Conservation (phyloP, 306 rosid species). For the Sechiopsis laciniata region DNA sequence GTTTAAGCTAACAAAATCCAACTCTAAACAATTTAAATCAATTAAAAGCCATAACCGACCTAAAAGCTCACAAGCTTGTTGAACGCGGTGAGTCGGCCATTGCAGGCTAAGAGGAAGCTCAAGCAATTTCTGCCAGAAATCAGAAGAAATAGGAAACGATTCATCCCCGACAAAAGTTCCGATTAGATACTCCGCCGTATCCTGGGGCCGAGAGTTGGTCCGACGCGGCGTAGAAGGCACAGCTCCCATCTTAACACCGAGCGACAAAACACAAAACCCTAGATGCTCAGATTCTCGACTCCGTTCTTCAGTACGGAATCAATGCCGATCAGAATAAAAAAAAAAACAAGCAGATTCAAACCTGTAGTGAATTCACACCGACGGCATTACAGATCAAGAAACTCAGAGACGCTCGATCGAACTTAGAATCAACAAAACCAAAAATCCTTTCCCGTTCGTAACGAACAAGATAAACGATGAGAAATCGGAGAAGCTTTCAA, state of each 20-base stretch:
- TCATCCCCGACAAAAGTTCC: conserved; percentile 72
- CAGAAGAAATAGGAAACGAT: conserved; percentile 81
- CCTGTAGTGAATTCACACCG: conserved; percentile 30
- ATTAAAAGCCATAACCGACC: conserved; percentile 40
- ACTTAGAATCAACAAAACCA: conserved; percentile 24
- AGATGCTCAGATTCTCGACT: conserved; percentile 11
- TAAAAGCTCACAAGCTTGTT: conserved; percentile 78
- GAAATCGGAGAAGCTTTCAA: conserved; percentile 33
- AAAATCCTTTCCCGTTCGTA: conserved; percentile 27
- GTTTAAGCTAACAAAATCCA: not conserved
- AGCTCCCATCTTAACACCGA: conserved; percentile 55
- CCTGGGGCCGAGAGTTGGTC: conserved; percentile 52
- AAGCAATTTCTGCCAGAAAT: conserved; percentile 85
- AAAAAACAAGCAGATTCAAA: conserved; percentile 21
- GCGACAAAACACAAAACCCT: conserved; percentile 7
- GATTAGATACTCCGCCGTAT: conserved; percentile 82
- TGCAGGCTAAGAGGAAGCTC: conserved; percentile 73
- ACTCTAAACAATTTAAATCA: not conserved
- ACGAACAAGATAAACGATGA: conserved; percentile 24
- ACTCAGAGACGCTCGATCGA: conserved; percentile 32
- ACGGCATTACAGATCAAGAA: conserved; percentile 41
- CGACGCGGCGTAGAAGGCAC: conserved; percentile 82
- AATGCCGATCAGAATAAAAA: conserved; percentile 30
- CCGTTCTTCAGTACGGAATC: conserved; percentile 15
- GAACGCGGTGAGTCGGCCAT: conserved; percentile 72